Conservation (phyloP, 345 rosid genomes). For the Brassica cretica region DNA sequence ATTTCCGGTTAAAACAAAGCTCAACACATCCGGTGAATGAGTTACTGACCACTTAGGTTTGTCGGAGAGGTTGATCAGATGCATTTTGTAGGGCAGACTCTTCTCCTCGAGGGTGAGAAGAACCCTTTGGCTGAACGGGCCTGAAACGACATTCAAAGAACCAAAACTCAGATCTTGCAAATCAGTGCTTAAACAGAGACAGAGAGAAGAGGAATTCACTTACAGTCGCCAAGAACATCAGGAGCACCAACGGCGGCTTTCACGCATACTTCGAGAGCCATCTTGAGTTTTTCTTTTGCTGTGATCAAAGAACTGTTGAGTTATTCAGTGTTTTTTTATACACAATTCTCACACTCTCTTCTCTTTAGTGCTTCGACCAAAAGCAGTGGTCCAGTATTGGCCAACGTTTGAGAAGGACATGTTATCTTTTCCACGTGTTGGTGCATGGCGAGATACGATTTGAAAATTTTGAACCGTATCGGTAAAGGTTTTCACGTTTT, state of each 20-base stretch:
- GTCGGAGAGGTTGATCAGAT: slow-evolving; percentile 57
- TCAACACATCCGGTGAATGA: neutral
- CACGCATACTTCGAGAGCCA: slow-evolving; percentile 82
- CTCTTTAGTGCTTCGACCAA: neutral
- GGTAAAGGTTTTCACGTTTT: neutral
- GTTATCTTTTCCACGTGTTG: slow-evolving; percentile 26
- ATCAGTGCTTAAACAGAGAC: slow-evolving; percentile 4
- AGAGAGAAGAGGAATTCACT: neutral
- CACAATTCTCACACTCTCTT: neutral
- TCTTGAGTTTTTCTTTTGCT: slow-evolving; percentile 21
- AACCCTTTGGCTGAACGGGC: slow-evolving; percentile 75
- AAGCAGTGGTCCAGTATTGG: neutral
- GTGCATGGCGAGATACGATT: neutral
- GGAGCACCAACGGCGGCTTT: slow-evolving; percentile 84
- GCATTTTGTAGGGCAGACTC: slow-evolving; percentile 58
- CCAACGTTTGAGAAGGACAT: slow-evolving; percentile 3
- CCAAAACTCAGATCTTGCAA: neutral
- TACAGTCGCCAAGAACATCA: slow-evolving; percentile 77
- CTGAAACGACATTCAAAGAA: slow-evolving; percentile 36
- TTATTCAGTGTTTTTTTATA: neutral
- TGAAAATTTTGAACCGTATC: neutral
- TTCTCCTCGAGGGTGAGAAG: slow-evolving; percentile 86
- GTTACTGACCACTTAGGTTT: slow-evolving; percentile 78
- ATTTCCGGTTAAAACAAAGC: neutral
- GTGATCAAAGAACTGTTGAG: slow-evolving; percentile 1